Evolutionary conservation across 2,329 filamentous ascomycete genomes (phyloP), one percentile per base, ranked within the genome.

Genomic region (Calycina herbarum): DNA sequence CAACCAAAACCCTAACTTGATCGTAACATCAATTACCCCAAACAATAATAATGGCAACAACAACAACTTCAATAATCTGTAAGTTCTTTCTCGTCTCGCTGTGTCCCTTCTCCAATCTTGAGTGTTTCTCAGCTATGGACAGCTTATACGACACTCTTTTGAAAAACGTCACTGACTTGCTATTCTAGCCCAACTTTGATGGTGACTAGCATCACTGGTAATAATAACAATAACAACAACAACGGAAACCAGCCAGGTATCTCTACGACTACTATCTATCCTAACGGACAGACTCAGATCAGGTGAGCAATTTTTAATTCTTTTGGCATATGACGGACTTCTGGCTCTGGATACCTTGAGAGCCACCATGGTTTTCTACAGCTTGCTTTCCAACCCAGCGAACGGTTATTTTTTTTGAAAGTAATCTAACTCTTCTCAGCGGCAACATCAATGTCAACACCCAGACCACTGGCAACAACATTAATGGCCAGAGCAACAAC

Each of bases 271-370:
- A 51, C 45, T 24, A 51, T 51, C 45, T 51, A 51, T 51, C 45
- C 45, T 51, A 51, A 51, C 17, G 45, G 45, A 51, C 45, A 51
- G 20, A 51, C 45, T 10, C 45, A 51, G n/a, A 51, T 51, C 45
- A 51, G 45, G 45, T 51, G 10, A 24, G 45, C 5, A 51, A 51
- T 3, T 15, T 20, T 24, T 2, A 10, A 24, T 24, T 51, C 45
- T 6, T 5, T 27, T 24, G n/a, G 20, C 17, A 24, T 24, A 11
- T 24, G 45, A 24, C n/a, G 7, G 27, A 11, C 15, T n/a, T 6
- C 17, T 45, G 42, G 42, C 17, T 45, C 8, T 13, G n/a, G n/a
- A 8, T n/a, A 6, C 42, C 42, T n/a, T 11, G 20, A 48, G n/a
- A 48, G n/a, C n/a, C 27, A 27, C 20, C 45, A 13, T 51, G 3